Percentiles rank a stretch among this genome's conserved stretches.
phyloP scores from a whole-genome alignment of 495 filamentous ascomycete genomes.

The Penicillium steckii region DNA sequence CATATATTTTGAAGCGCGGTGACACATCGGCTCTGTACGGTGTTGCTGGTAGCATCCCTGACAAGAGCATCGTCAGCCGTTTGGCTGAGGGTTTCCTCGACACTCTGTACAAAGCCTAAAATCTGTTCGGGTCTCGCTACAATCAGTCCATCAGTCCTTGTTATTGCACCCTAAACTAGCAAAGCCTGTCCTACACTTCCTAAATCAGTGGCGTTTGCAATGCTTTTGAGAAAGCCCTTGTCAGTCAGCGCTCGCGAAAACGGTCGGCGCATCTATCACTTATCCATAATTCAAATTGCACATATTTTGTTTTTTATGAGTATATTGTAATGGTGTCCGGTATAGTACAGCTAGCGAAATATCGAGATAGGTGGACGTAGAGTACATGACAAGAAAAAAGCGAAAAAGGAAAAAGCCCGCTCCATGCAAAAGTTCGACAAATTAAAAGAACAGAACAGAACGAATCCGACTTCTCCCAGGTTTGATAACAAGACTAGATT shows the following conservation, averaged over 20 bases:
- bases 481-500: neutral
- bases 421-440: constrained; percentile 36
- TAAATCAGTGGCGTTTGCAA: constrained; percentile 6
- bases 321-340: constrained; percentile 10
- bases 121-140: neutral
- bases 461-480: neutral
- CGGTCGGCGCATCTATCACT: constrained; percentile 10
- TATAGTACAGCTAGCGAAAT: constrained; percentile 36
- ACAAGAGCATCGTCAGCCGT: constrained; percentile 91
- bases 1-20: constrained; percentile 46
- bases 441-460: constrained; percentile 14
- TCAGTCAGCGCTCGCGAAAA: constrained; percentile 7
- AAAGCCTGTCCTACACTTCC: neutral
- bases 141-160: neutral
- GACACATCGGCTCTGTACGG: constrained; percentile 92
- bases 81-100: constrained; percentile 91
- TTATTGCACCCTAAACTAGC: neutral
- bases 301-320: constrained; percentile 16
- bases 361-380: constrained; percentile 14
- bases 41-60: constrained; percentile 89
- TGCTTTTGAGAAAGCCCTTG: neutral
- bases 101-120: constrained; percentile 88
- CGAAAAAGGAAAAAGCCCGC: constrained; percentile 37
- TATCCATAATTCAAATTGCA: constrained; percentile 24
- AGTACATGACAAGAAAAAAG: constrained; percentile 30